phyloP scores from a whole-genome alignment of 371 early-diverging fungal genomes.

The Paraphysoderma sedebokerense region DNA sequence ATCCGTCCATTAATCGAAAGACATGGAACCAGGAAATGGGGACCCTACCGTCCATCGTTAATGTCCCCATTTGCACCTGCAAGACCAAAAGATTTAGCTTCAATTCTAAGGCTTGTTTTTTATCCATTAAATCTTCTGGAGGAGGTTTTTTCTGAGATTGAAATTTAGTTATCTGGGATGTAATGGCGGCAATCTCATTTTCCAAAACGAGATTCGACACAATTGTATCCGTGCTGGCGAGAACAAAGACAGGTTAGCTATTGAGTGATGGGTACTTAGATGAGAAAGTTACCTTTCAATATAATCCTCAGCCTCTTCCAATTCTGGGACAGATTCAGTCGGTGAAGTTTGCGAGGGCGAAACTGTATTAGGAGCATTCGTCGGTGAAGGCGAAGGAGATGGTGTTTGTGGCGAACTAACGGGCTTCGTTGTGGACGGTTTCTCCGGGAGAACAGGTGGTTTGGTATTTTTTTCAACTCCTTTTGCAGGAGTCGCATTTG shows the following conservation, averaged over 20 bases:
- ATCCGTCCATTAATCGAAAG: not conserved
- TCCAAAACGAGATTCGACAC: slow-evolving; percentile 64
- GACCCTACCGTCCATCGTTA: slow-evolving; percentile 57
- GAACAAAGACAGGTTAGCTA: not conserved
- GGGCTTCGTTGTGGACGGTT: slow-evolving; percentile 4
- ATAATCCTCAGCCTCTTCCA: slow-evolving; percentile 30
- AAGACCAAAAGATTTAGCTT: slow-evolving; percentile 66
- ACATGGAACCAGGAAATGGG: not conserved
- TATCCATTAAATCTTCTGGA: slow-evolving; percentile 34
- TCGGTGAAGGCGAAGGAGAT: not conserved
- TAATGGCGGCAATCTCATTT: slow-evolving; percentile 34
- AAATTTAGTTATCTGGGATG: slow-evolving; percentile 25
- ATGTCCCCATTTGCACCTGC: slow-evolving; percentile 49
- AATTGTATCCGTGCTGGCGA: slow-evolving; percentile 25
- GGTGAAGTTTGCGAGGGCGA: not conserved
- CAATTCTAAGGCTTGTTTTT: slow-evolving; percentile 46
- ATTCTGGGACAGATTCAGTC: slow-evolving; percentile 7
- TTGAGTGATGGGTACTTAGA: not conserved
- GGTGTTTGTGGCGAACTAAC: slow-evolving; percentile 1
- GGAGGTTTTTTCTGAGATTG: slow-evolving; percentile 18
- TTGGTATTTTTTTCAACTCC: not conserved
- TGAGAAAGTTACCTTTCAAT: not conserved
- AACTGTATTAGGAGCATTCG: not conserved
- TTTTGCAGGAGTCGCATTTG: not conserved
- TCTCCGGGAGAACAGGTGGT: not conserved